Base-by-base conservation (phyloP, 2,329 filamentous ascomycete species). In the Rugonectria rugulosa region DNA sequence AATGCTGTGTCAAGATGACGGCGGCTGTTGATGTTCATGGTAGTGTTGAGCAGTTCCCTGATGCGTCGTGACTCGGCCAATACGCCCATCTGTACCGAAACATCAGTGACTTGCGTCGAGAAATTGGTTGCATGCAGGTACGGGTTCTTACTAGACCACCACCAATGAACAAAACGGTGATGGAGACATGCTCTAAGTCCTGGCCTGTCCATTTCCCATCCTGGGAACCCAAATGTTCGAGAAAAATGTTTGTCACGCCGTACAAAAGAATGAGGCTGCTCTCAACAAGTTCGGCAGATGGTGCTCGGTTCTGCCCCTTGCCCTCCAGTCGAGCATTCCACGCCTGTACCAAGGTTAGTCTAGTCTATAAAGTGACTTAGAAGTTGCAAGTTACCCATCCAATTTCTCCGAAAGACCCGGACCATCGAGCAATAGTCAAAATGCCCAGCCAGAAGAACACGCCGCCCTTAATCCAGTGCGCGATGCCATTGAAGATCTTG, bases 371-470 rank as follows among this genome's bases (percentile, higher is more conserved):
- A 12, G 15, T 34, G 6, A 34, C n/a, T 14, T 6, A 14, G 31
- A n/a, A n/a, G n/a, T 12, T 9, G n/a, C 8, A 34, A 12, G n/a
- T 41, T 24, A 41, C 43, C 94, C 93, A 97, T 61, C 93, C 93
- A 54, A 93, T 82, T 55, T 96, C 90, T 54, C 89, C 88, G 71
- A 96, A 97, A 71, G 90, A 89, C 19, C 93, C 93, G 69, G 92
- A 86, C 89, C 91, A 97, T 52, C 93, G 88, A 26, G 91, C 92
- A 4, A 97, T 81, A 0, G 90, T 96, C 55, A 97, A 76, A 14
- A 97, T 75, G n/a, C 93, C 93, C 61, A 95, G 91, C 87, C 91
- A 94, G 77, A 97, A 91, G 79, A 98, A 97, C 50, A 97, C 89
- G 5, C 90, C 91, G 44, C 93, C 93, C 72, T 97, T 97, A 72